phyloP scores from a whole-genome alignment of 768 basidiomycete species.

The Cystobasidium onofrii region DNA sequence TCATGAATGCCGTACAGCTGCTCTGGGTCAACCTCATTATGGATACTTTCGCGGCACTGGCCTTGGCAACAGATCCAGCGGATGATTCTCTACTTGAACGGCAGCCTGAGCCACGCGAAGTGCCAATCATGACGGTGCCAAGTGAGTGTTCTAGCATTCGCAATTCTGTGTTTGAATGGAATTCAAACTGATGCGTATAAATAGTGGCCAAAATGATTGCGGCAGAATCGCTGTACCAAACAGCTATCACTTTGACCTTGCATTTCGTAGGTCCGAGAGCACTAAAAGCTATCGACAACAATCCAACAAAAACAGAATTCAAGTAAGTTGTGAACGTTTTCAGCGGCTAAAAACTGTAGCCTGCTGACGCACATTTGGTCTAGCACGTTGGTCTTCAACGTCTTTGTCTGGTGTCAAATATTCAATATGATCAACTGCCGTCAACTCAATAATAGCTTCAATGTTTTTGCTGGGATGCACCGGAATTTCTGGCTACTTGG shows the following conservation, averaged over 20 bases:
- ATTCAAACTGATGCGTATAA: too few relatives aligned
- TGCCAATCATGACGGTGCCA: conserved; percentile 21
- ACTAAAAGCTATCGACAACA: background rate
- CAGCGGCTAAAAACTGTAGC: too few relatives aligned
- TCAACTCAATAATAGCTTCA: conserved; percentile 20
- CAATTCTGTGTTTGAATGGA: background rate
- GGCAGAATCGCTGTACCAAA: conserved; percentile 21
- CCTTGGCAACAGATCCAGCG: conserved; percentile 30
- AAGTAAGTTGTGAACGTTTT: conserved; percentile 5
- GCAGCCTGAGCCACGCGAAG: conserved; percentile 21
- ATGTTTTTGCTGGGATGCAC: conserved; percentile 19
- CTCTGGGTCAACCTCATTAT: conserved; percentile 91
- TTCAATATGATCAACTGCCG: conserved; percentile 36
- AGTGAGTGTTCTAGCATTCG: conserved; percentile 14
- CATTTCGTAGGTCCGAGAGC: conserved; percentile 19
- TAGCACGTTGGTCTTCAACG: conserved; percentile 30
- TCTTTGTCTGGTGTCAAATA: conserved; percentile 32
- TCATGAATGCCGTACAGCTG: conserved; percentile 89
- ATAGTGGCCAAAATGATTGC: conserved; percentile 33
- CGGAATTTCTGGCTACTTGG: conserved; percentile 28
- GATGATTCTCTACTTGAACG: conserved; percentile 18
- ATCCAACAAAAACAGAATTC: background rate
- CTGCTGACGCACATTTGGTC: background rate
- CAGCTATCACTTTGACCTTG: conserved; percentile 13
- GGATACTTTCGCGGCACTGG: conserved; percentile 35